A percentile compares a stretch with the other conserved stretches of the same genome.
Conservation (phyloP, 2,329 filamentous ascomycete species). For the Elsinoe necatrix region DNA sequence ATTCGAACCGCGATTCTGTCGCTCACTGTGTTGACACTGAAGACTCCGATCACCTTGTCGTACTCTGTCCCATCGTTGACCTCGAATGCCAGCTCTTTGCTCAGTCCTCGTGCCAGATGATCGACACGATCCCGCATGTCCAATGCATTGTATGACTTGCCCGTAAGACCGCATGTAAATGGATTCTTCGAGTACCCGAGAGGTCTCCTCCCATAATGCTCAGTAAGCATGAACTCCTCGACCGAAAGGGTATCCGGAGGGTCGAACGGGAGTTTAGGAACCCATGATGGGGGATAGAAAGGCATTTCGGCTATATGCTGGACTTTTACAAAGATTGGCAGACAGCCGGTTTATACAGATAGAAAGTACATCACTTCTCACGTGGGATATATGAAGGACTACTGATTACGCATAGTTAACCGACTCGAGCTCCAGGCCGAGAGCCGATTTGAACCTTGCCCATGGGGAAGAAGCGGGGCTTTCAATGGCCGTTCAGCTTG, state of each 20-base stretch:
- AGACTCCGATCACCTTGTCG: conserved; percentile 71
- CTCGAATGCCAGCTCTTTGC: conserved; percentile 61
- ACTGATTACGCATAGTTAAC: not conserved
- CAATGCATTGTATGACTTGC: conserved; percentile 54
- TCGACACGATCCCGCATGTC: conserved; percentile 61
- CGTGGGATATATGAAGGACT: conserved; percentile 3
- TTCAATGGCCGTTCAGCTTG: not conserved
- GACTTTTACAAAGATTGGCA: too few species aligned
- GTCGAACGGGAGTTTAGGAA: conserved; percentile 52
- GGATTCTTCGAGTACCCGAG: conserved; percentile 57
- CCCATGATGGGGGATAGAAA: conserved; percentile 55
- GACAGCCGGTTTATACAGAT: not conserved
- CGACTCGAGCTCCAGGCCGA: not conserved
- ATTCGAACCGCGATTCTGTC: conserved; percentile 23
- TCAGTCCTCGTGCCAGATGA: conserved; percentile 57
- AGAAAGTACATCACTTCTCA: not conserved
- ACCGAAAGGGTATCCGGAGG: conserved; percentile 68
- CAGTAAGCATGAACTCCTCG: conserved; percentile 67
- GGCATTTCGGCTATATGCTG: conserved; percentile 30
- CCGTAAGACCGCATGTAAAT: conserved; percentile 68
- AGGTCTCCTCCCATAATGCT: conserved; percentile 58
- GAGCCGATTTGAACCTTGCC: not conserved
- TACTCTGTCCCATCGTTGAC: conserved; percentile 65
- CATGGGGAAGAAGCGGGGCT: conserved; percentile 7
- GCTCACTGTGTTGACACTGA: conserved; percentile 66